Evolutionary conservation across 139 green algal genomes (phyloP).

Genomic region (Tetraselmis chui): DNA sequence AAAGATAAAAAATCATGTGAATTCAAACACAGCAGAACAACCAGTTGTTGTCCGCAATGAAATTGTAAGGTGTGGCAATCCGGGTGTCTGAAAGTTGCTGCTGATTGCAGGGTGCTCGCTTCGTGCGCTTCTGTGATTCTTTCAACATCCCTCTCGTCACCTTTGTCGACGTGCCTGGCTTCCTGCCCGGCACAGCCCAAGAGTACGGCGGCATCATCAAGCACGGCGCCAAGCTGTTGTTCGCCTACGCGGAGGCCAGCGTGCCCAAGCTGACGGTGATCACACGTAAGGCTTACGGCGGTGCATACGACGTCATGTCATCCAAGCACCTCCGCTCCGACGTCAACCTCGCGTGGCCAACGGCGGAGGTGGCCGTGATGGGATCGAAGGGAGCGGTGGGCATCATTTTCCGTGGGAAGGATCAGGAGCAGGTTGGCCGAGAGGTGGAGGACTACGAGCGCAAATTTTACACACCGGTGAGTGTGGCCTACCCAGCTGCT

Average conservation of each 20-base stretch:
- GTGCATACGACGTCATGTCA: constrained; percentile 54
- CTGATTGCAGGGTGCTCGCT: constrained; percentile 39
- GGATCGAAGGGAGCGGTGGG: constrained; percentile 55
- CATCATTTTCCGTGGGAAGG: constrained; percentile 41
- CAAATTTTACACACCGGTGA: constrained; percentile 35
- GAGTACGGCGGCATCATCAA: constrained; percentile 59
- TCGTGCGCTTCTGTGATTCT: constrained; percentile 66
- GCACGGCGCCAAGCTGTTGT: constrained; percentile 69
- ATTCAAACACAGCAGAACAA: too few species aligned
- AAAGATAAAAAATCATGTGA: too few species aligned
- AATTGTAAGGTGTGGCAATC: too few species aligned
- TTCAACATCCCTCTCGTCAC: constrained; percentile 68
- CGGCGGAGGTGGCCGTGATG: constrained; percentile 67
- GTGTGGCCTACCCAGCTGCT: neutral
- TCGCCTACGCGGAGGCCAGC: constrained; percentile 60
- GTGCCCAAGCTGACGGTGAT: constrained; percentile 67
- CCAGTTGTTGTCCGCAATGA: too few species aligned
- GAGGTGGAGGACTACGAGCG: constrained; percentile 42
- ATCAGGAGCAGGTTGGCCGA: constrained; percentile 4
- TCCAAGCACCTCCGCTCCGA: constrained; percentile 55
- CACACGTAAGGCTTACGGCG: constrained; percentile 62
- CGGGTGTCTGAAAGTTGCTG: too few species aligned
- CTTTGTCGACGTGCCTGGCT: constrained; percentile 64
- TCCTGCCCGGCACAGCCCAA: constrained; percentile 50
- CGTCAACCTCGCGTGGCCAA: constrained; percentile 58